These are phyloP conservation scores for Boletus eberwhitei DNA, from an alignment of 768 basidiomycete genomes.

Conservation along the genomic window DNA sequence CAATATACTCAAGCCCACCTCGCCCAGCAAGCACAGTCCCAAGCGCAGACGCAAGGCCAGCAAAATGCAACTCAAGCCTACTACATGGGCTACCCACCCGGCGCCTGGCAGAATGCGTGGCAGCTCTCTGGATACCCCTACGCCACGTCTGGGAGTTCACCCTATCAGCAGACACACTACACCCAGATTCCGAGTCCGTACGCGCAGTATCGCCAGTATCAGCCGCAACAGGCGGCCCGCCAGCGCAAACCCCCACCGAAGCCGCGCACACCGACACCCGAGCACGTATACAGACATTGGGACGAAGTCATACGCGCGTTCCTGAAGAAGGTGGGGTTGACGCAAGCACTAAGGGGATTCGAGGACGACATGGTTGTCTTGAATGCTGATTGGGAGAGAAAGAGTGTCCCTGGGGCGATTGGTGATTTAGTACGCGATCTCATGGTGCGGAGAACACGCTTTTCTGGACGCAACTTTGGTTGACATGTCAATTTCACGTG, in stretches of 20 bases:
- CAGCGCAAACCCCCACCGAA: constrained; percentile 29
- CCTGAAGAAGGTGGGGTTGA: constrained; percentile 50
- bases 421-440: constrained; percentile 48
- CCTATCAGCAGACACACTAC: constrained; percentile 34
- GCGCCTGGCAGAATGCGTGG: constrained; percentile 34
- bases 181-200: constrained; percentile 29
- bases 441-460: constrained; percentile 37
- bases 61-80: constrained; percentile 30
- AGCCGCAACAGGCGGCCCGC: constrained; percentile 25
- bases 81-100: constrained; percentile 34
- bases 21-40: constrained; percentile 18
- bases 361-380: constrained; percentile 71
- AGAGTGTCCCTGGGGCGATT: constrained; percentile 54
- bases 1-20: constrained; percentile 22
- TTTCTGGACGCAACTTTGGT: neutral
- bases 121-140: constrained; percentile 34
- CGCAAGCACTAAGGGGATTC: constrained; percentile 59
- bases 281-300: constrained; percentile 57
- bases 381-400: constrained; percentile 61
- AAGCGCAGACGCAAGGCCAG: constrained; percentile 18
- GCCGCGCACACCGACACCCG: constrained; percentile 35
- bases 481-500: neutral
- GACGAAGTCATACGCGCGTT: constrained; percentile 55
- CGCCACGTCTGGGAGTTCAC: constrained; percentile 26
- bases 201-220: constrained; percentile 33